phyloP scores from a whole-genome alignment of 2,329 filamentous ascomycete genomes.

The Fusarium albidum region DNA sequence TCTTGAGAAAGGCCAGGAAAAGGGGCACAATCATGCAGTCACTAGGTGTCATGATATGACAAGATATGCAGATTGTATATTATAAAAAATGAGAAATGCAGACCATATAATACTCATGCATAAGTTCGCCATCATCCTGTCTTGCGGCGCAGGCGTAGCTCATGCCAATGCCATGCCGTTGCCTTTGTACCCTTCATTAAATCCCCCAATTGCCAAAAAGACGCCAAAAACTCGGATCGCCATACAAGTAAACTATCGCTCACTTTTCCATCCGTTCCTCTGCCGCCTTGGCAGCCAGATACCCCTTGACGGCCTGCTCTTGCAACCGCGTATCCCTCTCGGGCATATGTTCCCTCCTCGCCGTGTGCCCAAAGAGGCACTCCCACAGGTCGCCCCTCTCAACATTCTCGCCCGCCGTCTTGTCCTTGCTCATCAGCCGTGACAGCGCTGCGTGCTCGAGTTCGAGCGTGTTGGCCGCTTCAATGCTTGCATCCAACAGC shows the following conservation, averaged over 20 bases:
- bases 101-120: not conserved
- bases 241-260: not conserved
- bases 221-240: not conserved
- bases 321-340: constrained; percentile 40
- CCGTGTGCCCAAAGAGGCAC: constrained; percentile 78
- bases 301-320: constrained; percentile 49
- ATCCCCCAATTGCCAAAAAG: too few species aligned
- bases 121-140: not conserved
- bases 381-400: constrained; percentile 83
- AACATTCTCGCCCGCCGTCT: constrained; percentile 80
- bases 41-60: not conserved
- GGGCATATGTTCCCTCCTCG: constrained; percentile 38
- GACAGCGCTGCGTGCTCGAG: constrained; percentile 76
- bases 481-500: constrained; percentile 70
- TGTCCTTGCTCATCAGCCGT: constrained; percentile 74
- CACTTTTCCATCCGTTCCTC: constrained; percentile 42
- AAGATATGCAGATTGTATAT: not conserved
- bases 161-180: too few species aligned
- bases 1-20: too few species aligned
- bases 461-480: constrained; percentile 86
- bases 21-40: not conserved
- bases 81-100: not conserved
- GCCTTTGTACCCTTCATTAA: not conserved
- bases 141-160: not conserved
- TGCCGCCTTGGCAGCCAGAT: constrained; percentile 57